A percentile compares a stretch with the other conserved stretches of the same genome.
phyloP scores from a whole-genome alignment of 1,284 basidiomycete species.

The Tetrapyrgos nigripes region DNA sequence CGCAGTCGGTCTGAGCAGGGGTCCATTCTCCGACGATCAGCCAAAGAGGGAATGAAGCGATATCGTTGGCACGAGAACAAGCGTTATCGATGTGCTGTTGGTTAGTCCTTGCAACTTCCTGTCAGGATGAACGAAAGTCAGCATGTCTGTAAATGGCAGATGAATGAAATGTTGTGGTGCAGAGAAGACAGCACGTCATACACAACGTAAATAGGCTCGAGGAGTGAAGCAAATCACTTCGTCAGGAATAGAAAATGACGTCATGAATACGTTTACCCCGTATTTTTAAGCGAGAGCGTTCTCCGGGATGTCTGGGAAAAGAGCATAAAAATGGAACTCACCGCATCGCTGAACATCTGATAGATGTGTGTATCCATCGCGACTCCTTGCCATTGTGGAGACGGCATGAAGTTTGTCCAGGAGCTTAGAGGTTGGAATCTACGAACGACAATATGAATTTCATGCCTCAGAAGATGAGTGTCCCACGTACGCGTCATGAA shows the following conservation, averaged over 20 bases:
- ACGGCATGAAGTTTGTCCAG: slow-evolving; percentile 75
- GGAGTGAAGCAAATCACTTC: too few relatives aligned
- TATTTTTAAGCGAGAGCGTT: too few relatives aligned
- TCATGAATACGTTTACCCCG: too few relatives aligned
- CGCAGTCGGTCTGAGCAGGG: slow-evolving; percentile 86
- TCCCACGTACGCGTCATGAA: slow-evolving; percentile 90
- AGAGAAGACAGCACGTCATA: not conserved
- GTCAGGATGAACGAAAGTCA: not conserved
- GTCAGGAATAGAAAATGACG: too few relatives aligned
- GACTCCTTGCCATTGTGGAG: slow-evolving; percentile 68
- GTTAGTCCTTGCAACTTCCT: slow-evolving; percentile 61
- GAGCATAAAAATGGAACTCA: slow-evolving; percentile 36
- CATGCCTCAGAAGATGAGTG: too few relatives aligned
- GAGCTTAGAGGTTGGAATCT: slow-evolving; percentile 81
- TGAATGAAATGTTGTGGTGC: not conserved
- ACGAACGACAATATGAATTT: too few relatives aligned
- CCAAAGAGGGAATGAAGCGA: slow-evolving; percentile 68
- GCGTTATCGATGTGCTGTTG: slow-evolving; percentile 71
- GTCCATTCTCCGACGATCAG: slow-evolving; percentile 88
- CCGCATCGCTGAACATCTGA: slow-evolving; percentile 76
- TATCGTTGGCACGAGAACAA: slow-evolving; percentile 55
- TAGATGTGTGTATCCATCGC: slow-evolving; percentile 87
- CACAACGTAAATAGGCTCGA: too few relatives aligned
- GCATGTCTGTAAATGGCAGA: not conserved
- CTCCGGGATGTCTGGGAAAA: too few relatives aligned